Conservation (phyloP, 805 yeast species). For the Yamadazyma ubonensis region DNA sequence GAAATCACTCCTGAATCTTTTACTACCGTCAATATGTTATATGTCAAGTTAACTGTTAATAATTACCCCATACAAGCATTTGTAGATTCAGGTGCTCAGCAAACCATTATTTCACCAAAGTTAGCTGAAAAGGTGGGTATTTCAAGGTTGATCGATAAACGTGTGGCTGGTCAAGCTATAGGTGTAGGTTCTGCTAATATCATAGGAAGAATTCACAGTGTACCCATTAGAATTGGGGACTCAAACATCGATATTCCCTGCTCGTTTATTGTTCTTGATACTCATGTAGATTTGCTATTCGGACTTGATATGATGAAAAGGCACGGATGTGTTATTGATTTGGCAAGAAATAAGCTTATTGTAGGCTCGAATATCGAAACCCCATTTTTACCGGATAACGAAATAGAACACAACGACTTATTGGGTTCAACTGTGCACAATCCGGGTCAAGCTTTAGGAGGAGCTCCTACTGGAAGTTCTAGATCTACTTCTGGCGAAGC, state of each 20-base stretch:
- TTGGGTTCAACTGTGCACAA: slow-evolving; percentile 18
- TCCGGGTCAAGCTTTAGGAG: slow-evolving; percentile 19
- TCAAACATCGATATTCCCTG: slow-evolving; percentile 40
- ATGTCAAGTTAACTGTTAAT: slow-evolving; percentile 73
- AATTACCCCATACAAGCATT: slow-evolving; percentile 84
- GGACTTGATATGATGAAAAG: slow-evolving; percentile 92
- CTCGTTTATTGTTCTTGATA: slow-evolving; percentile 52
- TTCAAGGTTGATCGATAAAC: slow-evolving; percentile 68
- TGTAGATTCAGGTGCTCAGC: slow-evolving; percentile 95
- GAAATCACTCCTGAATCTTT: slow-evolving; percentile 91
- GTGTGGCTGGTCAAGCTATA: slow-evolving; percentile 78
- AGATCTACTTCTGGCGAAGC: slow-evolving; percentile 16
- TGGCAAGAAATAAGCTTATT: slow-evolving; percentile 59
- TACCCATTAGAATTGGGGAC: slow-evolving; percentile 75
- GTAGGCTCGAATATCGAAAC: slow-evolving; percentile 72
- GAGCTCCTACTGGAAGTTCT: slow-evolving; percentile 6
- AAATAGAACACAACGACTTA: slow-evolving; percentile 45
- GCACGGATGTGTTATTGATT: slow-evolving; percentile 79
- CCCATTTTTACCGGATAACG: slow-evolving; percentile 69
- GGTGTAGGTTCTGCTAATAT: slow-evolving; percentile 88
- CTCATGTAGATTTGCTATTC: slow-evolving; percentile 68
- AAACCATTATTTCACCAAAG: slow-evolving; percentile 75
- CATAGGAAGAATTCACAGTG: slow-evolving; percentile 83
- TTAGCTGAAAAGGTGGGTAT: slow-evolving; percentile 75
- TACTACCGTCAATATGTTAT: slow-evolving; percentile 79